These are phyloP conservation scores for Trifolium fragiferum DNA, from an alignment of 306 rosid genomes.

Conservation along the genomic window DNA sequence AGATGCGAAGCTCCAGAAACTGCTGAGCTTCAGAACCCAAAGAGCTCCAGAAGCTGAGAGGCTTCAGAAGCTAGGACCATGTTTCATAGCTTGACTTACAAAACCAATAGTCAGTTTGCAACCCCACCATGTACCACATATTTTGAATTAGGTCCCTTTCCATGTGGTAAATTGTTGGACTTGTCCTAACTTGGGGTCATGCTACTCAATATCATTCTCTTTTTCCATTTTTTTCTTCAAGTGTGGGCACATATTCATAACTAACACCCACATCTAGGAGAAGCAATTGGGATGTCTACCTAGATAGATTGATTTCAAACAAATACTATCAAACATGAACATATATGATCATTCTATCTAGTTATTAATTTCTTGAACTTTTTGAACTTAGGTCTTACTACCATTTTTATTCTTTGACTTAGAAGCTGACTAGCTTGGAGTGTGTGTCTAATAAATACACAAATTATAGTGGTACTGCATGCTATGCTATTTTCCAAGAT, in stretches of 20 bases:
- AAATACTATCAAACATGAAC: not conserved
- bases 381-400: too few relatives aligned
- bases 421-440: too few relatives aligned
- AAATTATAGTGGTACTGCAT: too few relatives aligned
- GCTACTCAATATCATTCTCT: slow-evolving; percentile 17
- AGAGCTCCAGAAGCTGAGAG: too few relatives aligned
- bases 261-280: slow-evolving; percentile 1
- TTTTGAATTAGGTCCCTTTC: slow-evolving; percentile 11
- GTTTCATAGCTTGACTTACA: too few relatives aligned
- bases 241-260: slow-evolving; percentile 1
- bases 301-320: not conserved
- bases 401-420: too few relatives aligned
- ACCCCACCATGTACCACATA: not conserved
- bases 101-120: not conserved
- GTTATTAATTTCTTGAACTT: too few relatives aligned
- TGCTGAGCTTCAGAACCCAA: too few relatives aligned
- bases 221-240: not conserved
- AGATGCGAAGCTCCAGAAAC: too few relatives aligned
- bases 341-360: not conserved
- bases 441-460: too few relatives aligned
- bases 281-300: not conserved
- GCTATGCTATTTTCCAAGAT: too few relatives aligned
- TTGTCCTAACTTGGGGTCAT: slow-evolving; percentile 12
- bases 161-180: slow-evolving; percentile 26
- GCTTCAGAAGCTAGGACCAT: too few relatives aligned